Conservation (phyloP, 116 monocot species). For the Dioscorea cayenensis region DNA sequence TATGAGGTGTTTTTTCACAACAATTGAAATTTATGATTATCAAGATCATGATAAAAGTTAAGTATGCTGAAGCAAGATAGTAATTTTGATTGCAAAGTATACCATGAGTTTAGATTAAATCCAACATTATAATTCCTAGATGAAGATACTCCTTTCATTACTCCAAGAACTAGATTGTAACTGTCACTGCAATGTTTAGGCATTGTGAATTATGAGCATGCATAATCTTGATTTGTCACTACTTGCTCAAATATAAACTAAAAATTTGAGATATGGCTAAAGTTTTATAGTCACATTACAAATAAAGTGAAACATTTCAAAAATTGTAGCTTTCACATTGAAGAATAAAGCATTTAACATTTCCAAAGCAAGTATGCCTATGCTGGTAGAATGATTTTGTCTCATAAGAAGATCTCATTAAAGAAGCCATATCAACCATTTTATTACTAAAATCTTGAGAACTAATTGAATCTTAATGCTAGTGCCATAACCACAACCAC, state of each 20-base stretch:
- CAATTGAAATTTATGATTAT: background rate
- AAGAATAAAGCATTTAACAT: background rate
- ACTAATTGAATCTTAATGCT: too few relatives aligned
- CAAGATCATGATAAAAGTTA: background rate
- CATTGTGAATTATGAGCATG: background rate
- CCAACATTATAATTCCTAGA: conserved; percentile 88
- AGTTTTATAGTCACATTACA: too few relatives aligned
- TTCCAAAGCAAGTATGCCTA: too few relatives aligned
- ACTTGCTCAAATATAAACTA: too few relatives aligned
- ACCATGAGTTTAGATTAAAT: conserved; percentile 92
- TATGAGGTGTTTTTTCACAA: too few relatives aligned
- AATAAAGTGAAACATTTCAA: background rate
- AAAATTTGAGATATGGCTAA: too few relatives aligned
- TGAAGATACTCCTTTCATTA: conserved; percentile 76
- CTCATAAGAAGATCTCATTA: too few relatives aligned
- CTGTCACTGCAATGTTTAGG: conserved; percentile 44
- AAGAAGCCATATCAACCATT: too few relatives aligned
- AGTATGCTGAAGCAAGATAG: background rate
- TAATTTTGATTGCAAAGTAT: background rate
- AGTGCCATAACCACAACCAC: too few relatives aligned
- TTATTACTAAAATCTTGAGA: too few relatives aligned
- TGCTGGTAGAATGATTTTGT: too few relatives aligned
- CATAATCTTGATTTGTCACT: too few relatives aligned
- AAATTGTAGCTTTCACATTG: background rate
- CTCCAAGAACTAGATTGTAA: conserved; percentile 95